Percentiles rank a stretch among this genome's conserved stretches.
Evolutionary conservation across 805 yeast genomes (phyloP).

Genomic region (Blastobotrys mokoenaii): DNA sequence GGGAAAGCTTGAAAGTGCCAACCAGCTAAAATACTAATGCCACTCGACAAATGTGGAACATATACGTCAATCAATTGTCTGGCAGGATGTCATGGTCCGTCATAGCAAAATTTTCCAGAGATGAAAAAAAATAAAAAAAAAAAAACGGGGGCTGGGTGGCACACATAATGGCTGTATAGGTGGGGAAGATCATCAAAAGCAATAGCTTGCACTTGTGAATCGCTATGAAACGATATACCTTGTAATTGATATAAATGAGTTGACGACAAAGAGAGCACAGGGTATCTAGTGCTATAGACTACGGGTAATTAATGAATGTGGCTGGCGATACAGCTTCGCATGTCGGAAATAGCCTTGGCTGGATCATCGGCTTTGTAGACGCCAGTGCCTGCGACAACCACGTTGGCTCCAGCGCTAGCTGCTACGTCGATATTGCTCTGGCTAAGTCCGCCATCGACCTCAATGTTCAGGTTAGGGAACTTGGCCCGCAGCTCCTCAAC

Average conservation of each 20-base stretch:
- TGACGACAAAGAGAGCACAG: too few species aligned
- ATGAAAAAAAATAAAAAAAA: neutral
- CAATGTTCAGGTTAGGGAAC: constrained; percentile 76
- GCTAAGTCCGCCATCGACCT: constrained; percentile 96
- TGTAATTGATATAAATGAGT: too few species aligned
- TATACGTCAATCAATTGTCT: too few species aligned
- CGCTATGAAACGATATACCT: too few species aligned
- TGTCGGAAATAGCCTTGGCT: constrained; percentile 51
- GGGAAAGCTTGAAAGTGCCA: too few species aligned
- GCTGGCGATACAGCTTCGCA: constrained; percentile 11
- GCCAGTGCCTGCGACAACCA: constrained; percentile 94
- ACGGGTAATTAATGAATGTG: neutral
- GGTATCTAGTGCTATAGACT: too few species aligned
- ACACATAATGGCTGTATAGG: too few species aligned
- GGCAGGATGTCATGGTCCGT: neutral
- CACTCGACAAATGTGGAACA: too few species aligned
- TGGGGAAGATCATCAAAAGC: too few species aligned
- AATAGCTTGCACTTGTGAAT: too few species aligned
- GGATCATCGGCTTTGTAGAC: constrained; percentile 85
- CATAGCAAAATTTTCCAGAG: neutral
- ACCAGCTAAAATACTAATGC: too few species aligned
- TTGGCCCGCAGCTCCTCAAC: constrained; percentile 65
- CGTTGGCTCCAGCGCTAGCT: constrained; percentile 97
- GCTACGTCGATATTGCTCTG: constrained; percentile 77
- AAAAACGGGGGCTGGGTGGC: neutral